These are phyloP conservation scores for Xerocomus nothofagi DNA, from an alignment of 1,284 basidiomycete species.

Conservation along the genomic window DNA sequence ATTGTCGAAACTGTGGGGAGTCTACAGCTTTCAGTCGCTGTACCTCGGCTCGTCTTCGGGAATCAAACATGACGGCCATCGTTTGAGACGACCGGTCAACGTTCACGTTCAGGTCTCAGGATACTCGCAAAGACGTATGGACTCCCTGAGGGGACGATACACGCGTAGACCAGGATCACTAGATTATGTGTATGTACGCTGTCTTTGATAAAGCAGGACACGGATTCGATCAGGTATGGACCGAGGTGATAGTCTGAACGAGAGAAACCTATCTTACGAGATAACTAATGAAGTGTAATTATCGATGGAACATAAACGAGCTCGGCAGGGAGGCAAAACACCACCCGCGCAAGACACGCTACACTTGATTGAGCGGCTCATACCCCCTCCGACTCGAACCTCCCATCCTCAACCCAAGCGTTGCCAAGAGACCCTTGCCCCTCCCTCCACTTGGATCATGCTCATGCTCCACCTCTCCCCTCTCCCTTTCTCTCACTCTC, in stretches of 20 bases:
- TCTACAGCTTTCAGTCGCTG: neutral
- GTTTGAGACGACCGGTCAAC: constrained; percentile 8
- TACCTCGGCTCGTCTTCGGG: no score
- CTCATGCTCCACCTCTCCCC: constrained; percentile 41
- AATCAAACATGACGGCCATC: neutral
- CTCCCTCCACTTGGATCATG: constrained; percentile 42
- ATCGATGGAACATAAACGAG: neutral
- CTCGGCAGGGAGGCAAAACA: neutral
- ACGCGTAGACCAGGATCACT: neutral
- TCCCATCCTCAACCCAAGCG: constrained; percentile 44
- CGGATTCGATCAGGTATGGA: neutral
- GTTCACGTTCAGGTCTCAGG: no score
- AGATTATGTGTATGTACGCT: no score
- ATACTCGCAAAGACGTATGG: neutral
- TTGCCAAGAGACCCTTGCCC: constrained; percentile 40
- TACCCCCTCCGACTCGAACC: constrained; percentile 36
- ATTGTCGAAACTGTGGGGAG: constrained; percentile 16
- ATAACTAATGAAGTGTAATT: neutral
- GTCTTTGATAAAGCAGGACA: no score
- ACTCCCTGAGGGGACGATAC: neutral
- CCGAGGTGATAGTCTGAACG: no score
- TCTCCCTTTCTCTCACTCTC: constrained; percentile 51
- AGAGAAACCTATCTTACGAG: neutral
- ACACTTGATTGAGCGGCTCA: constrained; percentile 38
- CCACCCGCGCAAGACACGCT: neutral